These are phyloP conservation scores for Gossypium turneri DNA, from an alignment of 345 rosid species.

Conservation along the genomic window DNA sequence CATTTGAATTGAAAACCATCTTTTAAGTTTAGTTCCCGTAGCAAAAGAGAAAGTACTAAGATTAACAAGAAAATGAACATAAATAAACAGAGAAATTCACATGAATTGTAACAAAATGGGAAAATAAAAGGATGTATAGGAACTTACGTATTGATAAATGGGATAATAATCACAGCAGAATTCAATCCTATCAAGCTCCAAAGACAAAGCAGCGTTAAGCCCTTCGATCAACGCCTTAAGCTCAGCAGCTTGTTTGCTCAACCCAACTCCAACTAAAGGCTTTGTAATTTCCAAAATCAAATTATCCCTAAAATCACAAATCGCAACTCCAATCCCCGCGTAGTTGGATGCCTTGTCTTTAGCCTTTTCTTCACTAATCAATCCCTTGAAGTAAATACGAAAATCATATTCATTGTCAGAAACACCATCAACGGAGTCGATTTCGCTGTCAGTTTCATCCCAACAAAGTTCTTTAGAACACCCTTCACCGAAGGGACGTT, in stretches of 20 bases:
- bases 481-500: slow-evolving; percentile 41
- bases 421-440: neutral
- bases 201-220: slow-evolving; percentile 35
- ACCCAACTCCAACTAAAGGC: slow-evolving; percentile 25
- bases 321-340: slow-evolving; percentile 40
- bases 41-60: no score
- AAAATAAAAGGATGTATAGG: neutral
- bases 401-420: slow-evolving; percentile 12
- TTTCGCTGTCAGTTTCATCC: slow-evolving; percentile 2
- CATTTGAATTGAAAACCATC: neutral
- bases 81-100: neutral
- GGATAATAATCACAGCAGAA: slow-evolving; percentile 25
- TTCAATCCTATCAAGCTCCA: slow-evolving; percentile 37
- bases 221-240: slow-evolving; percentile 52
- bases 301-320: slow-evolving; percentile 31
- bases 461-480: slow-evolving; percentile 9
- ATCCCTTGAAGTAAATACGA: slow-evolving; percentile 21
- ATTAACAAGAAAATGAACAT: neutral
- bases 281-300: slow-evolving; percentile 34
- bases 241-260: slow-evolving; percentile 31
- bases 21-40: no score
- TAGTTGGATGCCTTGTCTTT: neutral
- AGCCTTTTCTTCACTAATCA: slow-evolving; percentile 25
- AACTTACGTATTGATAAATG: slow-evolving; percentile 43
- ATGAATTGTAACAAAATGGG: neutral